Evolutionary conservation across 192 early-diverging fungal species (phyloP).

Genomic region (Coemansia sp.): DNA sequence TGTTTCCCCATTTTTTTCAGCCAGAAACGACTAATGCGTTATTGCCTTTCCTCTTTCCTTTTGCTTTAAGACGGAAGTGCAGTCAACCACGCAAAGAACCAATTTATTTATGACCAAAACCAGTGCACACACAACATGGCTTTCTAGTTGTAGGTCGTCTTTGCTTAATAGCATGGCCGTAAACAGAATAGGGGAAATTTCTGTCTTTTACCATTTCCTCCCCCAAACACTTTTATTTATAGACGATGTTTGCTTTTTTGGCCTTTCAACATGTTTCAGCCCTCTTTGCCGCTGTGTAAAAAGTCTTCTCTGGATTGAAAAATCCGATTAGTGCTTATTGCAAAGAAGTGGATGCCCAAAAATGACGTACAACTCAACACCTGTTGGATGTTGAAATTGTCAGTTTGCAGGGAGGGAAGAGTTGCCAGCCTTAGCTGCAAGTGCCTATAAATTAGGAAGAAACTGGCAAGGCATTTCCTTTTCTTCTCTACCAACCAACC

Average conservation of each 20-base stretch:
- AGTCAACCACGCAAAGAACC: too few relatives aligned
- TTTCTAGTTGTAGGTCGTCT: too few relatives aligned
- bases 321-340: not conserved
- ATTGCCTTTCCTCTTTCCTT: too few relatives aligned
- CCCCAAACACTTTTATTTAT: not conserved
- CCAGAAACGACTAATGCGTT: too few relatives aligned
- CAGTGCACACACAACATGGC: too few relatives aligned
- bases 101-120: too few relatives aligned
- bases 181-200: too few relatives aligned
- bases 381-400: not conserved
- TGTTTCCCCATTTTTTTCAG: too few relatives aligned
- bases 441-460: not conserved
- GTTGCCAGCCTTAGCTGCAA: not conserved
- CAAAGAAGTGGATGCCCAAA: not conserved
- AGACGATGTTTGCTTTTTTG: not conserved
- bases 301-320: not conserved
- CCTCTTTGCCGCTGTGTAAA: not conserved
- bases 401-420: not conserved
- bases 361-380: not conserved
- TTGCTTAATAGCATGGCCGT: too few relatives aligned
- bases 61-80: too few relatives aligned
- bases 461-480: not conserved
- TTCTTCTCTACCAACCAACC: not conserved
- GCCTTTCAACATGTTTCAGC: not conserved
- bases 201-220: not conserved